phyloP scores from a whole-genome alignment of 192 early-diverging fungal genomes.

The Backusella sp. region DNA sequence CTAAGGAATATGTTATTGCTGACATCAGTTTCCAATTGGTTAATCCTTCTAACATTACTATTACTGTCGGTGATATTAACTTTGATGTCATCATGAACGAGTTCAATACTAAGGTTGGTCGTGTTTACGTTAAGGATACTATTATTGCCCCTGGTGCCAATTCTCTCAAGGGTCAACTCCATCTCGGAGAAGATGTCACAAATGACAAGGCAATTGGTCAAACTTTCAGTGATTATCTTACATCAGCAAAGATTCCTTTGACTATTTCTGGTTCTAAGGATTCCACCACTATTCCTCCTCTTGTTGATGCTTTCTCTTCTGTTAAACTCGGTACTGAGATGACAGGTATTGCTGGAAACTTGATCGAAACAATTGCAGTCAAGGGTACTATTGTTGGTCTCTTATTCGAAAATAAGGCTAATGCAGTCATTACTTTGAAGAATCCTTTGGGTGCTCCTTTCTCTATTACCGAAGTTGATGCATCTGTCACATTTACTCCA shows the following conservation, averaged over 20 bases:
- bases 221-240: slow-evolving; percentile 43
- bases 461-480: slow-evolving; percentile 11
- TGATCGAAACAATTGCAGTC: slow-evolving; percentile 33
- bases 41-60: slow-evolving; percentile 54
- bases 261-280: slow-evolving; percentile 36
- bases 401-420: background rate
- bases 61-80: slow-evolving; percentile 43
- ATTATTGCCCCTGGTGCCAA: slow-evolving; percentile 45
- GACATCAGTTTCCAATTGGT: slow-evolving; percentile 39
- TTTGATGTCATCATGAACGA: slow-evolving; percentile 37
- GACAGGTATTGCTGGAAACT: slow-evolving; percentile 40
- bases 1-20: slow-evolving; percentile 43
- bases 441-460: slow-evolving; percentile 28
- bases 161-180: slow-evolving; percentile 33
- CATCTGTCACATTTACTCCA: background rate
- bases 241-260: slow-evolving; percentile 36
- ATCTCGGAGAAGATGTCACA: slow-evolving; percentile 30
- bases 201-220: slow-evolving; percentile 33
- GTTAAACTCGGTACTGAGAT: slow-evolving; percentile 40
- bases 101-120: slow-evolving; percentile 39
- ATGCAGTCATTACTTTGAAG: slow-evolving; percentile 15
- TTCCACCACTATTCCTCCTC: slow-evolving; percentile 42
- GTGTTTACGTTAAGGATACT: slow-evolving; percentile 37
- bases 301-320: slow-evolving; percentile 41
- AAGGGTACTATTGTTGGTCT: slow-evolving; percentile 4